A percentile compares a stretch with the other conserved stretches of the same genome.
Evolutionary conservation across 441 rosid species (phyloP).

Genomic region (Populus hybrid): DNA sequence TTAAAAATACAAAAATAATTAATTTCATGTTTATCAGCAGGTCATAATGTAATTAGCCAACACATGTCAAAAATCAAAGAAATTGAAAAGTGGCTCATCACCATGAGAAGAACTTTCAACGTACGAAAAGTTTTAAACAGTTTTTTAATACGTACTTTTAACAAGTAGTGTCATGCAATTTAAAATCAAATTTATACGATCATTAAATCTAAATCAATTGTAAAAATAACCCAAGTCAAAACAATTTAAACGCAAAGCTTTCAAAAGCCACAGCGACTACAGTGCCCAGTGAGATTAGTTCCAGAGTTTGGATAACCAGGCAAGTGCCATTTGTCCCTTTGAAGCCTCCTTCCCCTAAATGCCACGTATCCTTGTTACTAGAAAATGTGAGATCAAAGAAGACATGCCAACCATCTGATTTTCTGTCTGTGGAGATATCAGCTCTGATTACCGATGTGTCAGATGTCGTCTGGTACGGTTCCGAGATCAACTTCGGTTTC

Average conservation of each 20-base stretch:
- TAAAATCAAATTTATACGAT: background rate
- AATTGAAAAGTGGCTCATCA: no score
- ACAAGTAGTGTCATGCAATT: background rate
- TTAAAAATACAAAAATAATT: no score
- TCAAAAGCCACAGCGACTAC: background rate
- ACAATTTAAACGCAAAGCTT: background rate
- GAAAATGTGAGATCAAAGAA: background rate
- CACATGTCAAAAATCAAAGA: no score
- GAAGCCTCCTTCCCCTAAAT: background rate
- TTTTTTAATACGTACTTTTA: no score
- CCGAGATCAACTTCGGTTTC: slow-evolving; percentile 39
- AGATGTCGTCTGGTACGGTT: background rate
- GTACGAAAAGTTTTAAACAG: no score
- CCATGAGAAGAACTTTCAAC: no score
- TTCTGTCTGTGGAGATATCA: slow-evolving; percentile 7
- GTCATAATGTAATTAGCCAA: no score
- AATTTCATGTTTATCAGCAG: no score
- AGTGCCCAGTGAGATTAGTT: background rate
- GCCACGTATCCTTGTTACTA: background rate
- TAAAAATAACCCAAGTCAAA: no score
- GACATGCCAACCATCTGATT: slow-evolving; percentile 3
- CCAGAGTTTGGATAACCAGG: background rate
- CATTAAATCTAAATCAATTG: background rate
- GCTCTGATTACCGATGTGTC: slow-evolving; percentile 3
- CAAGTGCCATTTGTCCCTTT: background rate